Evolutionary conservation across 2,329 filamentous ascomycete species (phyloP).

Genomic region (Akanthomyces muscarius): DNA sequence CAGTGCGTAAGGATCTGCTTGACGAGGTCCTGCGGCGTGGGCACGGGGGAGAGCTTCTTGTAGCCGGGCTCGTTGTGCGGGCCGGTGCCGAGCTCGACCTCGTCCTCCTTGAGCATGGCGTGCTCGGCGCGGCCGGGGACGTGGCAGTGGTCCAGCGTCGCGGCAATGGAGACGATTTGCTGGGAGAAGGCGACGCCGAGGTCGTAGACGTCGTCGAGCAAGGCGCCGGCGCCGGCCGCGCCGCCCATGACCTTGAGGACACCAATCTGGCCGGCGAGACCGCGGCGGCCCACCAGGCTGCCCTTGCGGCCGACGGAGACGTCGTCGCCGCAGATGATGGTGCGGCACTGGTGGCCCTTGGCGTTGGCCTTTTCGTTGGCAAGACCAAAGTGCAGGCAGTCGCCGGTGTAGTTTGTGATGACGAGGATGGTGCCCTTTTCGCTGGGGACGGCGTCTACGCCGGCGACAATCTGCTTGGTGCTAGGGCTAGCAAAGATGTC

Average conservation of each 20-base stretch:
- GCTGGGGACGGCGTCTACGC: constrained; percentile 52
- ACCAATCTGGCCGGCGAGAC: constrained; percentile 57
- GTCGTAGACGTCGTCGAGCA: constrained; percentile 47
- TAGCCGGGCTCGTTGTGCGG: constrained; percentile 65
- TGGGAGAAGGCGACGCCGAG: constrained; percentile 47
- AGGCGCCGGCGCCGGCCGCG: constrained; percentile 43
- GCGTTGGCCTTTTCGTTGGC: constrained; percentile 56
- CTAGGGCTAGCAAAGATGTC: constrained; percentile 62
- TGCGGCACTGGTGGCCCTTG: constrained; percentile 48
- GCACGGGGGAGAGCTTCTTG: constrained; percentile 50
- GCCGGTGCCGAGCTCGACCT: constrained; percentile 62
- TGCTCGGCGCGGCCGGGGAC: constrained; percentile 50
- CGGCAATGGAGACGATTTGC: constrained; percentile 54
- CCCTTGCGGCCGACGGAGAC: constrained; percentile 58
- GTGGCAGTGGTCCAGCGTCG: constrained; percentile 58
- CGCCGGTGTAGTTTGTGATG: constrained; percentile 62
- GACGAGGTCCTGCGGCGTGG: constrained; percentile 46
- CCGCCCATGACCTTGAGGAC: constrained; percentile 56
- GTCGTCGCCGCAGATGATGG: constrained; percentile 62
- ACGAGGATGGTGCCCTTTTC: constrained; percentile 55
- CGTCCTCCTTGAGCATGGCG: constrained; percentile 44
- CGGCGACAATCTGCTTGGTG: constrained; percentile 59
- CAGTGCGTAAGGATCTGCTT: constrained; percentile 57
- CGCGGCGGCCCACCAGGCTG: constrained; percentile 56
- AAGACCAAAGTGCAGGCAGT: constrained; percentile 59